Evolutionary conservation across 192 early-diverging fungal species (phyloP), one percentile per base, ranked within the genome.

Genomic region (Geranomyces variabilis): DNA sequence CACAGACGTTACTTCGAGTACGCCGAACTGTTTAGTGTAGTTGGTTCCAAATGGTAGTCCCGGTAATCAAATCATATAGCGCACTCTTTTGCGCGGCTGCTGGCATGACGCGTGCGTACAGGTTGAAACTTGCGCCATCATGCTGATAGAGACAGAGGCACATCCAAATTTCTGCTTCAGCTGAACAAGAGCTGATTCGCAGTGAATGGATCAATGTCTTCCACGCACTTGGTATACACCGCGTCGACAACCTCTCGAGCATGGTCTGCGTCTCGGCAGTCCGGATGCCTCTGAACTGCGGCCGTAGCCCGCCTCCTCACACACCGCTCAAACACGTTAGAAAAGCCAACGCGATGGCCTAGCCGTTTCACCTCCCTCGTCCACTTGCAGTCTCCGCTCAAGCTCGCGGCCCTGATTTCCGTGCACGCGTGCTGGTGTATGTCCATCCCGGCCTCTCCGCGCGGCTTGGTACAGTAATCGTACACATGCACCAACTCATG

Each of bases 401-500:
- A 58, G 61, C 55, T 71, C 10, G 69, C 77, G 1, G 85, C 85
- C 41, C 85, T 68, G 46, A 87, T 83, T 69, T 87, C 85, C 10
- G 80, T 71, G 68, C 85, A 87, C 29, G 85, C 85, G 30, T 78
- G 71, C 30, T 84, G 83, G 36, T 73, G 36, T 48, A 60, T 69
- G 24, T 80, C 74, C 61, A 61, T 81, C 73, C 76, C 75, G 43
- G 80, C 71, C 14, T 81, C 43, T 14, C 73, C 74, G 51, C 19
- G 19, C n/a, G 19, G n/a, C 4, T 72, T 66, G 34, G 74, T 77
- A 51, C 79, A 82, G 51, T 83, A 77, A 60, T 87, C 85, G 48
- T 79, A 87, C 6, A 80, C 81, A 53, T 87, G 85, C 0, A 87
- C 69, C n/a, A 87, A 77, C 77, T 97, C 96, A 71, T 97, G 96